A percentile compares a stretch with the other conserved stretches of the same genome.
phyloP scores from a whole-genome alignment of 2,329 filamentous ascomycete genomes.

The Talaromyces amestolkiae region DNA sequence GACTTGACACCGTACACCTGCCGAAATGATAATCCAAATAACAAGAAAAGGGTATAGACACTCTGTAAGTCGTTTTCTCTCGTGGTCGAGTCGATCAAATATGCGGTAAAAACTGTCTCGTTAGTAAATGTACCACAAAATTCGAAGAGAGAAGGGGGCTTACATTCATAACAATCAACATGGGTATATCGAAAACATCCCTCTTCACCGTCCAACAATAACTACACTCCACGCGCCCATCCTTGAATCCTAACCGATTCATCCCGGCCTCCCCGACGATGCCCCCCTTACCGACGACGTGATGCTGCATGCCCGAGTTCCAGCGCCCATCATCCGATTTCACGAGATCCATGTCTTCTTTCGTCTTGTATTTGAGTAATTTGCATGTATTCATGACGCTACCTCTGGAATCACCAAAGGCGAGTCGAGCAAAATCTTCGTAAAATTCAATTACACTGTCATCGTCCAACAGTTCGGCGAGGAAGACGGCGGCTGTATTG shows the following conservation, averaged over 20 bases:
- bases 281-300: slow-evolving; percentile 42
- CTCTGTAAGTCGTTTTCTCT: background rate
- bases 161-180: slow-evolving; percentile 98
- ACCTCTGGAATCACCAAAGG: slow-evolving; percentile 86
- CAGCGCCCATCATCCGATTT: slow-evolving; percentile 48
- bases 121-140: background rate
- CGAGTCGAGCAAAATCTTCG: slow-evolving; percentile 88
- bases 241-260: slow-evolving; percentile 71
- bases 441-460: slow-evolving; percentile 93
- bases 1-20: background rate
- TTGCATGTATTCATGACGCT: slow-evolving; percentile 80
- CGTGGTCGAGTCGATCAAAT: slow-evolving; percentile 36
- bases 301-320: slow-evolving; percentile 29
- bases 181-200: slow-evolving; percentile 96
- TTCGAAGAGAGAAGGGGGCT: slow-evolving; percentile 46
- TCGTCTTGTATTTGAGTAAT: slow-evolving; percentile 83
- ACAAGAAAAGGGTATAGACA: slow-evolving; percentile 8
- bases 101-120: slow-evolving; percentile 44
- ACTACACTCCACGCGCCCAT: slow-evolving; percentile 89
- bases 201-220: slow-evolving; percentile 97
- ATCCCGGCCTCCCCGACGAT: slow-evolving; percentile 64
- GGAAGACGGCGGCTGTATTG: slow-evolving; percentile 74
- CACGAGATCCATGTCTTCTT: slow-evolving; percentile 52
- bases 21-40: background rate
- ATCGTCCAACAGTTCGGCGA: slow-evolving; percentile 90